Percentiles rank a stretch among this genome's conserved stretches.
phyloP scores from a whole-genome alignment of 139 green algal genomes.

The Pedinophyceae sp. region DNA sequence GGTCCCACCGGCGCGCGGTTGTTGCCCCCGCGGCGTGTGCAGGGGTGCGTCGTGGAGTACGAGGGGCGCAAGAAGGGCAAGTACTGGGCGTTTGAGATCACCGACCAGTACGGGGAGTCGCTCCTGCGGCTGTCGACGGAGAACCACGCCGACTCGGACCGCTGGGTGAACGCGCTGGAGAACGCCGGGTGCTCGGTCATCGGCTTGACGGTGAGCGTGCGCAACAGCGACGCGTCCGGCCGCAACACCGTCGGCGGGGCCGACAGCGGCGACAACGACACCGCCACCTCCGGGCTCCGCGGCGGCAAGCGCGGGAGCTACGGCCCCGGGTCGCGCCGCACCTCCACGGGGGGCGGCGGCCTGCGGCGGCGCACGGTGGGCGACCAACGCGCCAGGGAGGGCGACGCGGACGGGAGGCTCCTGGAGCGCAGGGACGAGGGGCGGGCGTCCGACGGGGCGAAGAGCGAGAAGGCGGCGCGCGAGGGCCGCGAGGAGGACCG shows the following conservation, averaged over 20 bases:
- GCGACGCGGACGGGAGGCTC: not conserved
- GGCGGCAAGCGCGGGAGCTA: too few species aligned
- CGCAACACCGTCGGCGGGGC: too few species aligned
- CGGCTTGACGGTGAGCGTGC: too few species aligned
- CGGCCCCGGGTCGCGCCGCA: too few species aligned
- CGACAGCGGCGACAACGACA: too few species aligned
- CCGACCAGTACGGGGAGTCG: not conserved
- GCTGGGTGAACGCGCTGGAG: not conserved
- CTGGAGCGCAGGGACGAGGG: not conserved
- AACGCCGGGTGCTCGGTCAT: not conserved
- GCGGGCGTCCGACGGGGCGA: not conserved
- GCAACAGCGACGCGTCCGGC: too few species aligned
- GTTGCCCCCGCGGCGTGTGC: too few species aligned
- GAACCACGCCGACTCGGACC: not conserved
- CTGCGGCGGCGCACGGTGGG: not conserved
- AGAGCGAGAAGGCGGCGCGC: not conserved
- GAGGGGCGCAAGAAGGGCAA: not conserved
- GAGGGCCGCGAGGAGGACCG: not conserved
- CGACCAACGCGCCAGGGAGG: not conserved
- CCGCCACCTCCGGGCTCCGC: too few species aligned
- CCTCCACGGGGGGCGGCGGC: too few species aligned
- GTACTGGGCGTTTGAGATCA: not conserved
- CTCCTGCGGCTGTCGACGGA: not conserved
- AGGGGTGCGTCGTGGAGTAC: too few species aligned
- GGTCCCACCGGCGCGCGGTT: too few species aligned